Evolutionary conservation across 768 basidiomycete species (phyloP), one percentile per base, ranked within the genome.

Genomic region (Pseudohyphozyma bogoriensis): DNA sequence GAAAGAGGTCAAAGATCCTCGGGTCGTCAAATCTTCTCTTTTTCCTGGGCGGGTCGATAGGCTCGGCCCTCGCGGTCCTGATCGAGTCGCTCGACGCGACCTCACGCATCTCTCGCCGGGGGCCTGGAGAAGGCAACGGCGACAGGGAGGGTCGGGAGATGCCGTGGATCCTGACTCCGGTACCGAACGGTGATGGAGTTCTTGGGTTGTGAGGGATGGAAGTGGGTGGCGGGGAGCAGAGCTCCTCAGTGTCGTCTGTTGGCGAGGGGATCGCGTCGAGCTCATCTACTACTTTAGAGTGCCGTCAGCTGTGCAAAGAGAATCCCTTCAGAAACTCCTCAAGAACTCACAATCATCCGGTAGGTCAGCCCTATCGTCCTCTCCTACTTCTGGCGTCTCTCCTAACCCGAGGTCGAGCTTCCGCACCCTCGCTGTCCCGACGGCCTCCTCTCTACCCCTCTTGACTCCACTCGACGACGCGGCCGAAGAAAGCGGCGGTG

Each of bases 1-100:
- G 67, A 40, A 70, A 63, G 57, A 61, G 22, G 42, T 69, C 68
- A 36, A 70, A 70, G 16, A 70, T 37, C 26, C n/a, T n/a, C 16
- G 65, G 62, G 51, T 69, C 62, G 15, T 62, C 36, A 49, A 53
- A 68, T 1, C 67, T 52, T 18, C 35, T 37, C 20, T 22, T 35
- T 26, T 50, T 20, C 12, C 37, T 3, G 18, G 50, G 26, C 7
- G 45, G 10, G 20, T 28, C 2, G 56, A 22, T 13, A 20, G 5
- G 22, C 36, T 56, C 68, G 4, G 52, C 59, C 35, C 32, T 46
- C 13, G 60, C 65, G 1, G 61, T 66, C 0, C 65, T 56, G 31
- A 67, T 63, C 45, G 66, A 63, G 44, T 67, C 62, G 62, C 44
- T 56, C 15, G 55, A 56, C 10, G 55, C 47, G 22, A 66, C 65